Conservation (phyloP, 2,329 filamentous ascomycete species). For the Orbilia brochopaga region DNA sequence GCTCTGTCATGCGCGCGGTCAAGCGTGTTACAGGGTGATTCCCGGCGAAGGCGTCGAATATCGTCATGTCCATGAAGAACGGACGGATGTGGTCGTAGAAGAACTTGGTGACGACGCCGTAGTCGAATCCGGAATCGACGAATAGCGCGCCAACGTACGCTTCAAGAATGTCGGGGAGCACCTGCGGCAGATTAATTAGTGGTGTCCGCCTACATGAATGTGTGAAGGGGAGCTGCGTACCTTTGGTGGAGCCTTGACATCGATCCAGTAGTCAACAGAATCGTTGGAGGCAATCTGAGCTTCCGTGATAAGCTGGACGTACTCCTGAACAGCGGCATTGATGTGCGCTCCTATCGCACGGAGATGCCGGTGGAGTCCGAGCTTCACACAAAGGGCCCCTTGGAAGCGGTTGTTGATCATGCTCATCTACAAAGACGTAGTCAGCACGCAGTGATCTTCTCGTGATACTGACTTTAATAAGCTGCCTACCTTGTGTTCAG, state of each 20-base stretch:
- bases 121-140: constrained; percentile 84
- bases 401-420: constrained; percentile 98
- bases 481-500: constrained; percentile 77
- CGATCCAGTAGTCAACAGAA: constrained; percentile 72
- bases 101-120: constrained; percentile 73
- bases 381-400: constrained; percentile 76
- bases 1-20: constrained; percentile 59
- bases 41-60: constrained; percentile 85
- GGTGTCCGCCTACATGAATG: constrained; percentile 1
- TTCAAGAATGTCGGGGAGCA: constrained; percentile 85
- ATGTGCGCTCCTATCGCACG: constrained; percentile 64
- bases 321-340: constrained; percentile 62
- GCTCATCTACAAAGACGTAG: constrained; percentile 68
- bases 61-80: constrained; percentile 82
- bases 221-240: constrained; percentile 43
- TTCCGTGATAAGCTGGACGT: constrained; percentile 66
- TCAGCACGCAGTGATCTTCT: constrained; percentile 7
- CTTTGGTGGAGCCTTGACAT: constrained; percentile 69
- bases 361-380: constrained; percentile 78
- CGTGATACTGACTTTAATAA: not conserved
- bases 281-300: constrained; percentile 62
- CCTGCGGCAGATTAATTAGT: constrained; percentile 57
- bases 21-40: constrained; percentile 78
- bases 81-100: constrained; percentile 75
- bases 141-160: constrained; percentile 89